These are phyloP conservation scores for Alternaria alternata DNA, from an alignment of 2,329 filamentous ascomycete species.

Conservation along the genomic window DNA sequence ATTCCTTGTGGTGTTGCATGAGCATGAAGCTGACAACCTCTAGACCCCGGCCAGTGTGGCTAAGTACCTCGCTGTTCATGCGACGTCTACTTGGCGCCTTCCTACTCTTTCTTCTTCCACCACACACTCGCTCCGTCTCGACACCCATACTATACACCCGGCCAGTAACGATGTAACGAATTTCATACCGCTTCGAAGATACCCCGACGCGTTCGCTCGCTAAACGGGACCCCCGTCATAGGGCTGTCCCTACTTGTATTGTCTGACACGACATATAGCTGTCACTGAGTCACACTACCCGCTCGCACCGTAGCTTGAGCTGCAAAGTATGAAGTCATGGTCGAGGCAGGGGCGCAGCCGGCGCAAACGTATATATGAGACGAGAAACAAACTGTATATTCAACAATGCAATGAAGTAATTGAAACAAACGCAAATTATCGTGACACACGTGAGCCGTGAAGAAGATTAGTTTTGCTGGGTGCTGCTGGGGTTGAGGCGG, in stretches of 20 bases:
- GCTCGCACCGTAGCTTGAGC: neutral
- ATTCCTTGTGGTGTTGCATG: neutral
- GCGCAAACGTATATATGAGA: slow-evolving; percentile 12
- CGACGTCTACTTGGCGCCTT: neutral
- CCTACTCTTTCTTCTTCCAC: slow-evolving; percentile 18
- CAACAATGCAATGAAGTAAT: neutral
- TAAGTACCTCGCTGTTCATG: slow-evolving; percentile 24
- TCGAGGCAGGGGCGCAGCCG: neutral
- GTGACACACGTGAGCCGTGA: slow-evolving; percentile 6
- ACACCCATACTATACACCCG: slow-evolving; percentile 3
- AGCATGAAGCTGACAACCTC: slow-evolving; percentile 12
- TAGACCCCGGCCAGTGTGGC: slow-evolving; percentile 49
- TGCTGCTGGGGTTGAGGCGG: neutral
- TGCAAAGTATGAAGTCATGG: neutral
- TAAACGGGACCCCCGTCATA: slow-evolving; percentile 11
- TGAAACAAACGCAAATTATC: slow-evolving; percentile 6
- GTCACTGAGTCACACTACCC: neutral
- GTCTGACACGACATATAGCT: neutral
- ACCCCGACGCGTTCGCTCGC: slow-evolving; percentile 36
- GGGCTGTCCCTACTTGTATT: slow-evolving; percentile 4
- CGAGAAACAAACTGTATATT: slow-evolving; percentile 4
- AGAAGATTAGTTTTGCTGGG: neutral
- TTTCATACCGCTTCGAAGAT: slow-evolving; percentile 34
- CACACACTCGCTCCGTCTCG: slow-evolving; percentile 27
- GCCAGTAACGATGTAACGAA: slow-evolving; percentile 32